phyloP scores from a whole-genome alignment of 768 basidiomycete genomes.

The Mycena indigotica region DNA sequence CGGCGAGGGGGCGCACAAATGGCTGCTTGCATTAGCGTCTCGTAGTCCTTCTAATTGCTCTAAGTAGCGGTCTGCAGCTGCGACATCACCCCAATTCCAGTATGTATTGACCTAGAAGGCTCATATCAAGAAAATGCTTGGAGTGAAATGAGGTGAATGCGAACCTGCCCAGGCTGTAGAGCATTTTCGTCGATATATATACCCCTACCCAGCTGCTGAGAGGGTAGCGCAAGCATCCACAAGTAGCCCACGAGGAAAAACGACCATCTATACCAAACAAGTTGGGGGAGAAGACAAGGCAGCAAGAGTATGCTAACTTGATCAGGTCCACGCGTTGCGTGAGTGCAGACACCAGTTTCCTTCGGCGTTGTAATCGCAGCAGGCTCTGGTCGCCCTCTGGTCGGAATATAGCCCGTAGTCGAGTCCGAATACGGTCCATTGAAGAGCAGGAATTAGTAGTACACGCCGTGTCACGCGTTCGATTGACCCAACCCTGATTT shows the following conservation, averaged over 20 bases:
- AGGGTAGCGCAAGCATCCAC: conserved; percentile 86
- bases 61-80: conserved; percentile 81
- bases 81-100: conserved; percentile 91
- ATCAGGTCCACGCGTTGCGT: conserved; percentile 23
- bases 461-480: too few species aligned
- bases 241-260: conserved; percentile 68
- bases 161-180: conserved; percentile 86
- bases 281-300: neutral
- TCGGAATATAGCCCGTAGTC: conserved; percentile 8
- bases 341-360: conserved; percentile 10
- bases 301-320: conserved; percentile 34
- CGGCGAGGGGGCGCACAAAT: conserved; percentile 58
- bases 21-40: conserved; percentile 63
- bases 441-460: neutral
- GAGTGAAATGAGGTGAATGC: conserved; percentile 5
- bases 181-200: conserved; percentile 97
- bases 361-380: conserved; percentile 12
- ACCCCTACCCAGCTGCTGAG: conserved; percentile 57
- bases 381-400: conserved; percentile 21
- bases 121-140: neutral
- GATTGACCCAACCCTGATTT: too few species aligned
- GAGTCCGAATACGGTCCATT: conserved; percentile 14
- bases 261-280: conserved; percentile 42
- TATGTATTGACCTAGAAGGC: conserved; percentile 87
- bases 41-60: conserved; percentile 64